phyloP scores from a whole-genome alignment of 1,139 yeast species.

The Lodderomyces metapsilosis region DNA sequence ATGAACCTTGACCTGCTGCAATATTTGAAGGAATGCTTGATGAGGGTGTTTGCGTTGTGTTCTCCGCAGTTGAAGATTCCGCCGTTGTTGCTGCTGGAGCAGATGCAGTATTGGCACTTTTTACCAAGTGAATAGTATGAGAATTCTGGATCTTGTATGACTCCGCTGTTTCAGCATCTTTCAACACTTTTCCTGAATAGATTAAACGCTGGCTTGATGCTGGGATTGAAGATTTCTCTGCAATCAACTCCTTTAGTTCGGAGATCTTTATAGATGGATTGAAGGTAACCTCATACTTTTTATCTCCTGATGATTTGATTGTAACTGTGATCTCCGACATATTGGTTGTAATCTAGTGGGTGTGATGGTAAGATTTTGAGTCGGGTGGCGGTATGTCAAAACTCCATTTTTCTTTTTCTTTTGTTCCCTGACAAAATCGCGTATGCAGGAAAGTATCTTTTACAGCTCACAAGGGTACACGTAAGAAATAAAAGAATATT shows the following conservation, averaged over 20 bases:
- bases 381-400: neutral
- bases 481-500: too few relatives aligned
- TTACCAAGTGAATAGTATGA: constrained; percentile 86
- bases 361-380: neutral
- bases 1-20: constrained; percentile 85
- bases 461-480: too few relatives aligned
- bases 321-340: constrained; percentile 30
- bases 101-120: constrained; percentile 46
- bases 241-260: constrained; percentile 68
- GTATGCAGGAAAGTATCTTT: neutral
- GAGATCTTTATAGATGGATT: constrained; percentile 55
- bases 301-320: constrained; percentile 68
- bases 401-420: neutral
- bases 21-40: constrained; percentile 64
- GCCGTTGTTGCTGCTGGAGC: constrained; percentile 6
- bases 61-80: constrained; percentile 15
- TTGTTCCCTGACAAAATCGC: too few relatives aligned
- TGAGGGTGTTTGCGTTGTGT: constrained; percentile 11
- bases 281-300: constrained; percentile 67
- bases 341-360: neutral
- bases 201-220: constrained; percentile 81
- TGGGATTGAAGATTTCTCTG: constrained; percentile 60
- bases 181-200: constrained; percentile 90
- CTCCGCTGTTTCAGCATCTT: constrained; percentile 73
- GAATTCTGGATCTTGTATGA: constrained; percentile 81